Percentiles rank a stretch among this genome's conserved stretches.
phyloP scores from a whole-genome alignment of 805 yeast genomes.

The Cyberlindnera subsufficiens region DNA sequence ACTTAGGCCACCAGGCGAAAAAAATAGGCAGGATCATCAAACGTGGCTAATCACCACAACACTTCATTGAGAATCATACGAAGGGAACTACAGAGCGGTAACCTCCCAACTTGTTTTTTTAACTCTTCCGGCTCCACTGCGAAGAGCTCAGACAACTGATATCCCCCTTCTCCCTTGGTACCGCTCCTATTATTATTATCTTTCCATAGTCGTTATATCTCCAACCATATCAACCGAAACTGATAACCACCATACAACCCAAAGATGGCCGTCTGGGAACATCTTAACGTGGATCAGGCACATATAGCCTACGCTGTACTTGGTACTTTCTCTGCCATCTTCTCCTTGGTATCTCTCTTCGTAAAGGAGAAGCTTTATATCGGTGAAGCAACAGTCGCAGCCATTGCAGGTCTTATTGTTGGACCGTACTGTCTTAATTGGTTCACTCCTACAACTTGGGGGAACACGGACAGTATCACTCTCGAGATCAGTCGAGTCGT shows the following conservation, averaged over 20 bases:
- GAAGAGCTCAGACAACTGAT: neutral
- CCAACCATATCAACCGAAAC: neutral
- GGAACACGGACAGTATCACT: conserved; percentile 75
- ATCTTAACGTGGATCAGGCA: conserved; percentile 35
- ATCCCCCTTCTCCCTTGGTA: no score
- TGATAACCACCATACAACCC: neutral
- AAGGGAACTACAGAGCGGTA: no score
- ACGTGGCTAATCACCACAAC: no score
- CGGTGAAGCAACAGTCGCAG: conserved; percentile 89
- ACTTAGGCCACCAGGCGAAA: no score
- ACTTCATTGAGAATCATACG: no score
- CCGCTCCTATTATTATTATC: no score
- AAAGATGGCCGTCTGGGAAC: conserved; percentile 13
- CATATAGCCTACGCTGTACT: conserved; percentile 82
- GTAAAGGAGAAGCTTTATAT: conserved; percentile 79
- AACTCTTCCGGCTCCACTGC: no score
- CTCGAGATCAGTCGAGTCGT: conserved; percentile 80
- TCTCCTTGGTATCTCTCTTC: conserved; percentile 74
- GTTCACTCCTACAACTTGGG: conserved; percentile 84
- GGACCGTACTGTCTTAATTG: conserved; percentile 85
- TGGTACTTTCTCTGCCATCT: conserved; percentile 75
- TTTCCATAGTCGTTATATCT: neutral
- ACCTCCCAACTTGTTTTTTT: no score
- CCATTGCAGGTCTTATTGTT: conserved; percentile 73
- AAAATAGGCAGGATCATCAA: no score